phyloP scores from a whole-genome alignment of 768 basidiomycete genomes.

The Boletus eberwhitei region DNA sequence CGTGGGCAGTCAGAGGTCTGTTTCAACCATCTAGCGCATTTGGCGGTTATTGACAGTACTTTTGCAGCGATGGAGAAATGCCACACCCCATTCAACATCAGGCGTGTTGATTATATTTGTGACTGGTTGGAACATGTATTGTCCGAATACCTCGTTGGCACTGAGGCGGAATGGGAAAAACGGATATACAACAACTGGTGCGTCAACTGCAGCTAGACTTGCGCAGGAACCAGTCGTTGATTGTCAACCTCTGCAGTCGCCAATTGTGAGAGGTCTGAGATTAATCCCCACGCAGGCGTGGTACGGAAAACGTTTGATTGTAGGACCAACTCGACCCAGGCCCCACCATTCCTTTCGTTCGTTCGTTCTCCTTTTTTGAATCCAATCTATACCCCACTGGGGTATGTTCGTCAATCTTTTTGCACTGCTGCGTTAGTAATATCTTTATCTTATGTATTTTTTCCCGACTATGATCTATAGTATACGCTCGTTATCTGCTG shows the following conservation, averaged over 20 bases:
- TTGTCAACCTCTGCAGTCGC: conserved; percentile 7
- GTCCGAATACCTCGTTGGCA: conserved; percentile 25
- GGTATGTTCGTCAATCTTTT: background rate
- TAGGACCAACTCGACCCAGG: background rate
- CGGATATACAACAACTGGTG: conserved; percentile 30
- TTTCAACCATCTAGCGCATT: background rate
- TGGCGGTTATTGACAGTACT: background rate
- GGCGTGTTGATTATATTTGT: conserved; percentile 33
- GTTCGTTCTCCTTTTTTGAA: too few relatives aligned
- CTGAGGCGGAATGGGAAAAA: conserved; percentile 27
- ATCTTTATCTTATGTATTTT: conserved; percentile 10
- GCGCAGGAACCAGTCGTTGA: background rate
- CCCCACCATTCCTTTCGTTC: too few relatives aligned
- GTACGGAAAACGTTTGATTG: background rate
- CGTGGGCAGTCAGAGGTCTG: conserved; percentile 41
- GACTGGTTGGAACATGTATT: conserved; percentile 39
- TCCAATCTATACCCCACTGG: background rate
- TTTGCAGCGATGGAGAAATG: conserved; percentile 45
- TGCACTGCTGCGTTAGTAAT: background rate
- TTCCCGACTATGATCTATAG: background rate
- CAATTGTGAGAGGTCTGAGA: background rate
- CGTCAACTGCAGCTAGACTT: background rate
- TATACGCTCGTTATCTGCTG: conserved; percentile 8
- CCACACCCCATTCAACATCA: conserved; percentile 41
- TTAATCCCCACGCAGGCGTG: conserved; percentile 2